Conservation (phyloP, 116 monocot genomes). For the Trichopus zeylanicus region DNA sequence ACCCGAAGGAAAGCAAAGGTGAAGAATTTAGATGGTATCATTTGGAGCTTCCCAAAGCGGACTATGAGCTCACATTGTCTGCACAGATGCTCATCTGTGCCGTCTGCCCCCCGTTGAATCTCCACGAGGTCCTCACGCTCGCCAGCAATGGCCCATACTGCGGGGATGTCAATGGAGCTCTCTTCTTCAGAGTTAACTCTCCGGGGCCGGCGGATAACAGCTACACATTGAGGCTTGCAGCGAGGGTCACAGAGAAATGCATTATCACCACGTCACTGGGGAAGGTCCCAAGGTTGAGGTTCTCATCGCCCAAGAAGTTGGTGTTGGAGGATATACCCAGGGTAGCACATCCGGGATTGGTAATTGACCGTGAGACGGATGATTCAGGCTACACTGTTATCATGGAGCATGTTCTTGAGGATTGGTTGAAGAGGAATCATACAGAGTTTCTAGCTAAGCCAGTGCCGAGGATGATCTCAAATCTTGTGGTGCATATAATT, state of each 20-base stretch:
- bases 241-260: conserved; percentile 50
- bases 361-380: neutral
- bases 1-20: conserved; percentile 15
- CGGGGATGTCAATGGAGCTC: conserved; percentile 41
- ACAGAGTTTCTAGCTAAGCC: conserved; percentile 79
- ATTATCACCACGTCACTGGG: conserved; percentile 73
- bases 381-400: conserved; percentile 35
- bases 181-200: conserved; percentile 54
- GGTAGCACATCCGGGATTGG: conserved; percentile 4
- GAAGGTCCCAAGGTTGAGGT: conserved; percentile 69
- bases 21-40: conserved; percentile 75
- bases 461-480: conserved; percentile 48
- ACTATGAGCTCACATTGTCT: conserved; percentile 44
- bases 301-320: conserved; percentile 37
- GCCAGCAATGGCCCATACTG: conserved; percentile 53
- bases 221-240: conserved; percentile 41
- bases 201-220: conserved; percentile 34
- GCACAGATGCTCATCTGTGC: conserved; percentile 70
- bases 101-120: conserved; percentile 64
- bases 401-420: conserved; percentile 60
- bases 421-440: conserved; percentile 76
- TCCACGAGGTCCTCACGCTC: conserved; percentile 57
- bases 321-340: conserved; percentile 72
- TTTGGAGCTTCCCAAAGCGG: conserved; percentile 75
- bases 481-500: conserved; percentile 65